Evolutionary conservation across 2,329 filamentous ascomycete genomes (phyloP).

Genomic region (Apiospora saccharicola): DNA sequence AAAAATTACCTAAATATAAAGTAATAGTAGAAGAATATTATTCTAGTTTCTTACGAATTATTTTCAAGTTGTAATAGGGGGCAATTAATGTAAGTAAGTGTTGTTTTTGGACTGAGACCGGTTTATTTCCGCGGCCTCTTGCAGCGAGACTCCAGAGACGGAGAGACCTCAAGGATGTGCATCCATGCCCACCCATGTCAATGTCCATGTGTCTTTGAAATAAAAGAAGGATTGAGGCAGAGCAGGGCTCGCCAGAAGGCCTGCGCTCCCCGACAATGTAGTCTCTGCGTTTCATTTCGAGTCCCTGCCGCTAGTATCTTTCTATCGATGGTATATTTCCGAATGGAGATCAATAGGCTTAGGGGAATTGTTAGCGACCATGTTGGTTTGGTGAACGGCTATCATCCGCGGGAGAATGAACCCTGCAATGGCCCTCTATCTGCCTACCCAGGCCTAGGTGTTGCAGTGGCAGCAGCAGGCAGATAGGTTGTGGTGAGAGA

Average conservation of each 20-base stretch:
- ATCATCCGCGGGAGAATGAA: conserved; percentile 6
- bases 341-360: conserved; percentile 12
- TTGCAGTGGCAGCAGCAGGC: background rate
- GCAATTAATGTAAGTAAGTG: no score
- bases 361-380: conserved; percentile 1
- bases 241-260: background rate
- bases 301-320: conserved; percentile 18
- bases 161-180: conserved; percentile 2
- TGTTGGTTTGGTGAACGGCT: background rate
- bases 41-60: no score
- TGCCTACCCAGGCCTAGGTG: background rate
- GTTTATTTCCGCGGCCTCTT: no score
- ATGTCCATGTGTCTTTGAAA: conserved; percentile 7
- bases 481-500: background rate
- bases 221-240: background rate
- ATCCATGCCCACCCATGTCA: conserved; percentile 3
- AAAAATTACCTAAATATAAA: no score
- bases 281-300: conserved; percentile 15
- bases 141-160: conserved; percentile 7
- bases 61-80: no score
- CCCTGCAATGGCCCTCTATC: conserved; percentile 15
- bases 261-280: conserved; percentile 1
- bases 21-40: no score
- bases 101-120: no score
- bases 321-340: conserved; percentile 19